Conservation (phyloP, 768 basidiomycete genomes). For the Leucogyrophana mollusca region DNA sequence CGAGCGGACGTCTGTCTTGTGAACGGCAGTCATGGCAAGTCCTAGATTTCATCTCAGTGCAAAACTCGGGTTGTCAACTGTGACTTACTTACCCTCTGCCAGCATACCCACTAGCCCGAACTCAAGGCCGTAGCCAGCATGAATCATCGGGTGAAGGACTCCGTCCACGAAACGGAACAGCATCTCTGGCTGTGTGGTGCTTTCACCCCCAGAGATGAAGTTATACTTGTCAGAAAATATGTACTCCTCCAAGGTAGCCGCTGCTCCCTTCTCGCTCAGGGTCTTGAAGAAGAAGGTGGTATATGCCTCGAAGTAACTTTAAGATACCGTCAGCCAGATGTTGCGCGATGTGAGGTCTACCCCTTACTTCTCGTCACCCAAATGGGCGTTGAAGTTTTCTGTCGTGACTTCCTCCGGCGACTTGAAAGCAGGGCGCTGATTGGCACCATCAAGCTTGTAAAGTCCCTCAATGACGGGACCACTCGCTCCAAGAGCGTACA, state of each 20-base stretch:
- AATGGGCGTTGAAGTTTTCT: constrained; percentile 5
- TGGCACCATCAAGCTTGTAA: constrained; percentile 1
- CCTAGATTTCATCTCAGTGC: constrained; percentile 26
- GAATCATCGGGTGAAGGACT: constrained; percentile 58
- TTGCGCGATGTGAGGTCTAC: not conserved
- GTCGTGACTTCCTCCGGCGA: constrained; percentile 4
- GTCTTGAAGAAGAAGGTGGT: constrained; percentile 1
- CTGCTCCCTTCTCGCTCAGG: constrained; percentile 2
- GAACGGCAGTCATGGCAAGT: constrained; percentile 8
- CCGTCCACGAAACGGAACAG: constrained; percentile 49
- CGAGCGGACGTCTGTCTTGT: constrained; percentile 17
- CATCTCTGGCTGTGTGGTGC: constrained; percentile 41
- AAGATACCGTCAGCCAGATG: not conserved
- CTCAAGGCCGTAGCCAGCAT: constrained; percentile 55
- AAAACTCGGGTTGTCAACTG: constrained; percentile 40
- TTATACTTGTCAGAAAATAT: constrained; percentile 10
- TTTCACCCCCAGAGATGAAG: constrained; percentile 40
- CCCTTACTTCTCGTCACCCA: constrained; percentile 8
- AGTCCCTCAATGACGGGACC: constrained; percentile 1
- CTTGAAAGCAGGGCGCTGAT: constrained; percentile 5
- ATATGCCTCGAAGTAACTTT: constrained; percentile 3
- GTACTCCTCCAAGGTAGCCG: constrained; percentile 8
- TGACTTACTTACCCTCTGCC: constrained; percentile 48
- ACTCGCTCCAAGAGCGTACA: constrained; percentile 9
- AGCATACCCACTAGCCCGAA: constrained; percentile 55